Base-by-base conservation (phyloP, 768 basidiomycete genomes). In the Dentipellis fragilis region DNA sequence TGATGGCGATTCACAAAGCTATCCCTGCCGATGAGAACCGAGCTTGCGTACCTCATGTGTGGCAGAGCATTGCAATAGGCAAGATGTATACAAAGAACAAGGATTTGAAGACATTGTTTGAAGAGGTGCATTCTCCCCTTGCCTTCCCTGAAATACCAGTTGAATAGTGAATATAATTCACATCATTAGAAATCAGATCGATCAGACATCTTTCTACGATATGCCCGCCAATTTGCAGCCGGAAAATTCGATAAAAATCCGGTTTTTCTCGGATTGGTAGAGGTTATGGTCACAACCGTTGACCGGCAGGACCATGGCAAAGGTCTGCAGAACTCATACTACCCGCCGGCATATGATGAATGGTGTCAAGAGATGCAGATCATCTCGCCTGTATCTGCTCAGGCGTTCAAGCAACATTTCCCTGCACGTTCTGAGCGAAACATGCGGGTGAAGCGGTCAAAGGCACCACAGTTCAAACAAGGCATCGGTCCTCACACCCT, bases 251-350 rank as follows among this genome's bases (percentile, higher is more conserved):
- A 59, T 2, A 57, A 64, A 4, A 23, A 64, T 12, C 45, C 55
- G 0, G 68, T 70, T 10, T 68, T 73, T 50, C 35, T 59, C 8
- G 69, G 65, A 0, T 51, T 73, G 0, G 48, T 73, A 0, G 48
- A 68, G n/a, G 73, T 69, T 1, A 63, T 72, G 52, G 65, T 69
- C 0, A 22, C 45, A 0, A 55, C 60, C 8, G 16, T 39, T 0
- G 71, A 73, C 11, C 51, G 62, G 1, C 58, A 69, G 19, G 62
- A 63, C 2, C 60, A 64, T 0, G 71, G 70, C 0, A 62, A 66
- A 1, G 71, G 70, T 0, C 61, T 63, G 56, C 71, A 71, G 51
- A 73, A 74, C 51, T 69, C 72, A 58, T 51, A 58, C 4, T 73
- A 72, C 56, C 51, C 66, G 1, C 69, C 70, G 1, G 66, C 58